Evolutionary conservation across 345 rosid species (phyloP), one percentile per base, ranked within the genome.

Genomic region (Stellera chamaejasme): DNA sequence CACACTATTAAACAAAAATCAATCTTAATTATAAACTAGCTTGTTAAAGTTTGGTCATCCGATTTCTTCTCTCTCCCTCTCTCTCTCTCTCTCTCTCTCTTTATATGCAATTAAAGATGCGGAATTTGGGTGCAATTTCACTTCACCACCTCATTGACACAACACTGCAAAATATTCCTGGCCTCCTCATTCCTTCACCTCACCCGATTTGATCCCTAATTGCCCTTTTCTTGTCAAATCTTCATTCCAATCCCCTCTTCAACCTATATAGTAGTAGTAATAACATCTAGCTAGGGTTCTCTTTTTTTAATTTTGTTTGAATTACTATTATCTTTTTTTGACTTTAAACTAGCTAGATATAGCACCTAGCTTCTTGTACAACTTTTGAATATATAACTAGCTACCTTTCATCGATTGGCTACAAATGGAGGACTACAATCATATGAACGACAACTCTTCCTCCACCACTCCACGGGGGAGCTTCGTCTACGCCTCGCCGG

Each of bases 351-450:
- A 8, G 39, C 39, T 32, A 8, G 39, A 0, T 19, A 19, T 19
- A 19, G 23, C 23, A 19, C 1, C 23, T 19, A 19, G 23, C 23
- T 19, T 19, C 23, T 19, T 19, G 23, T 5, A 32, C 39, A 32
- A 32, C 39, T 32, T 32, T 32, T 32, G 39, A 32, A 32, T 32
- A 32, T 32, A 32, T 19, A 19, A 1, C 23, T 19, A 19, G 39
- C 39, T n/a, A n/a, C n/a, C n/a, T n/a, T n/a, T 32, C 39, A 4
- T 32, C 39, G 9, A 32, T 32, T 32, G 9, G 39, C 39, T 32
- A 27, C 10, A 49, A 56, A 91, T 91, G 98, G 95, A 85, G 72
- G 90, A 79, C 50, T 91, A 79, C 43, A 80, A 75, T 49, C 89
- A 81, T 51, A 69, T 86, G 64, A 79, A 64, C 66, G 85, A 75